These are phyloP conservation scores for Amanita inopinata DNA, from an alignment of 768 basidiomycete species.

Conservation along the genomic window DNA sequence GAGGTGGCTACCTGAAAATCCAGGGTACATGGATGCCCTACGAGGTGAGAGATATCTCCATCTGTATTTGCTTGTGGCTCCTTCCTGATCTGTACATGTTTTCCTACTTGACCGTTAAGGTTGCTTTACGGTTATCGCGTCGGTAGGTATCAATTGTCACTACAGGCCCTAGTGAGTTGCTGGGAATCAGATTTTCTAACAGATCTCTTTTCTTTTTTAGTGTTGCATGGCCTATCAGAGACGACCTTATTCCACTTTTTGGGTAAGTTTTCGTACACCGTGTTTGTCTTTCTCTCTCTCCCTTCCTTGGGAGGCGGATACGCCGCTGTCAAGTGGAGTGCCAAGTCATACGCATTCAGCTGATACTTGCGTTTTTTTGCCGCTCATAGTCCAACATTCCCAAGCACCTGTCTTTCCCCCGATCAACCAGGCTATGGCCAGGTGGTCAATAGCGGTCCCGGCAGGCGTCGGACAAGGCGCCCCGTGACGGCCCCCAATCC, in stretches of 20 bases:
- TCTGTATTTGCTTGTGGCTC: conserved; percentile 13
- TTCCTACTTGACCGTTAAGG: no score
- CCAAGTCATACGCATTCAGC: no score
- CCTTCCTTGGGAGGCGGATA: background rate
- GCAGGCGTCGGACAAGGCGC: conserved; percentile 53
- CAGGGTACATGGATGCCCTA: conserved; percentile 95
- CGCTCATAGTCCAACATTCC: conserved; percentile 63
- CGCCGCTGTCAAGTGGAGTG: no score
- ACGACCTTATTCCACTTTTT: conserved; percentile 81
- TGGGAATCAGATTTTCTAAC: no score
- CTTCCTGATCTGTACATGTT: conserved; percentile 9
- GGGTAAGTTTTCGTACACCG: conserved; percentile 39
- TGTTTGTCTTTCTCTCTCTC: background rate
- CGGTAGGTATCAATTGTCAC: conserved; percentile 34
- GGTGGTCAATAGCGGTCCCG: conserved; percentile 52
- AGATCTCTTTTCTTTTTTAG: conserved; percentile 25
- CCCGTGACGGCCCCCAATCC: conserved; percentile 6
- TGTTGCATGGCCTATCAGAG: conserved; percentile 82
- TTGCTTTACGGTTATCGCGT: conserved; percentile 69
- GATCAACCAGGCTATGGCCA: conserved; percentile 85
- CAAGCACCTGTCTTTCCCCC: conserved; percentile 73
- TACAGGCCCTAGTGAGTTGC: no score
- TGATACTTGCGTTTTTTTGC: conserved; percentile 18
- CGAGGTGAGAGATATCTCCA: conserved; percentile 37
- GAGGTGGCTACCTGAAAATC: conserved; percentile 84